Evolutionary conservation across 495 filamentous ascomycete genomes (phyloP), one percentile per base, ranked within the genome.

Genomic region (Penicillium waksmanii): DNA sequence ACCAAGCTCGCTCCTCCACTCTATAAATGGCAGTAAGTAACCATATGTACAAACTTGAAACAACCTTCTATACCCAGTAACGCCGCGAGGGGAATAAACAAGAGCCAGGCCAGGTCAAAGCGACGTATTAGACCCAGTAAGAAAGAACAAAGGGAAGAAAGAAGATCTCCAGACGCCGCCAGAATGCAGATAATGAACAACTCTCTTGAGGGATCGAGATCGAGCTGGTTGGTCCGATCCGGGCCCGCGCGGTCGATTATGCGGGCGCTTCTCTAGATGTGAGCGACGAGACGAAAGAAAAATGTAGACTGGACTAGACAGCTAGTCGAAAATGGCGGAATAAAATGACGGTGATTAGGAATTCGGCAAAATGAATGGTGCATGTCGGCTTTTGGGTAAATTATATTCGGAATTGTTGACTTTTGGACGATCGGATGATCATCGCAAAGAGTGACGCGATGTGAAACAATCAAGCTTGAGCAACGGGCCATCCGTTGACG

Each of bases 401-500:
- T 31, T 31, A 31, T 8, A 3, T 3, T 31, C 27, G 27, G 8
- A 46, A 40, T 40, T 46, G 3, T 19, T 50, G 47, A 8, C 27
- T 31, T 31, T 31, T 31, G 27, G 8, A 31, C 27, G 27, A 31
- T 31, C 27, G 5, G 27, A 31, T 9, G 27, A 31, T 31, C 27
- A 31, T 31, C 27, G 27, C 8, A 5, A 31, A 31, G 27, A 6
- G 27, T 7, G 27, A 31, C 27, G 40, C 48, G 31, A 25, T 42
- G 8, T 46, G 43, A 18, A 36, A 15, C 34, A 25, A 57, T 71
- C 31, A 71, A 13, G 66, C 55, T 35, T 66, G 62, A 8, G 63
- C 70, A 36, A 75, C 66, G 6, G 78, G 79, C 80, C 78, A 81
- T 19, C 79, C 77, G 25, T 80, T 58, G 19, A 77, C 66, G 54